Evolutionary conservation across 2,329 filamentous ascomycete genomes (phyloP), one percentile per base, ranked within the genome.

Genomic region (Fusarium drepaniforme): DNA sequence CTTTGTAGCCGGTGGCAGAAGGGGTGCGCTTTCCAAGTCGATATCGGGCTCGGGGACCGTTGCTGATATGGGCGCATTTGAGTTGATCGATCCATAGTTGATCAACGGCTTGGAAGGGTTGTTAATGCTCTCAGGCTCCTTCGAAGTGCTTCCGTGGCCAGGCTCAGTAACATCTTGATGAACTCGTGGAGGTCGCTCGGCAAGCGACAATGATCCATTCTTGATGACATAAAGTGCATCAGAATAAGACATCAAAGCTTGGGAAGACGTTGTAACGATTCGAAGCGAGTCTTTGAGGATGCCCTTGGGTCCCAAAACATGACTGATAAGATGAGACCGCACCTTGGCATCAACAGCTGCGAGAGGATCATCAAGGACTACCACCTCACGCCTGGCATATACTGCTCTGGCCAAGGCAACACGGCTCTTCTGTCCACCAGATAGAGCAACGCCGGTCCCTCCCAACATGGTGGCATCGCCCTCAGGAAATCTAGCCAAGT

Each of bases 81-180:
- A 21, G 11, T 42, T 42, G 40, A 42, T 21, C 2, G 11, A 5
- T 42, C n/a, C 40, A 42, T 42, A 42, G 18, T 7, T 5, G 1
- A 42, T 8, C 3, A 21, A 13, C 5, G 40, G 11, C 18, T 6
- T 42, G 3, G n/a, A 5, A 12, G 11, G 12, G 5, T 13, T 42
- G 11, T 0, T 1, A 3, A 42, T 11, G n/a, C 18, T 21, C 11
- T 21, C 40, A 3, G 13, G 1, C 9, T n/a, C n/a, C 1, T 12
- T n/a, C 11, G 18, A 21, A 5, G 11, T 42, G 9, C 0, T 7
- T 3, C 40, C 3, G 0, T n/a, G 18, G n/a, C n/a, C 11, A 1
- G 11, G 11, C 9, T 42, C 11, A 3, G 40, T n/a, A 6, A 1
- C n/a, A 42, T 7, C 1, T 12, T 42, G n/a, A n/a, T 21, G 9